Conservation (phyloP, 257 asterid species). For the Leptodermis oblonga region DNA sequence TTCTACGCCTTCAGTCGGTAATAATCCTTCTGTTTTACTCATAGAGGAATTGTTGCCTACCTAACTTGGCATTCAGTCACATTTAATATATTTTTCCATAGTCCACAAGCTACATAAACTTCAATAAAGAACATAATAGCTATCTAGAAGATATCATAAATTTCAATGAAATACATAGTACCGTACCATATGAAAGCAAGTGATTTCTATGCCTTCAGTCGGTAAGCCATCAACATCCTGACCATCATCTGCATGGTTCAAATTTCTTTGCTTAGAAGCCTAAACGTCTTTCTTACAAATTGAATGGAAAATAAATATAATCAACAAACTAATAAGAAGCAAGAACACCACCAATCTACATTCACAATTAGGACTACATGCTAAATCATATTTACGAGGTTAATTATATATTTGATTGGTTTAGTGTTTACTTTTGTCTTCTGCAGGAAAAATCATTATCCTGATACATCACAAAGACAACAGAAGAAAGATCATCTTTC, state of each 20-base stretch:
- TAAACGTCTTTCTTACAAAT: background rate
- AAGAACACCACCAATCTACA: background rate
- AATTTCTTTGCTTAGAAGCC: slow-evolving; percentile 15
- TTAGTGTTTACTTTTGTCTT: background rate
- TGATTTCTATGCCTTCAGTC: slow-evolving; percentile 90
- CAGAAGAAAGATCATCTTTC: background rate
- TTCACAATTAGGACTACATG: background rate
- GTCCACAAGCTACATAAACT: background rate
- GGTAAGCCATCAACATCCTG: slow-evolving; percentile 84
- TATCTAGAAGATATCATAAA: background rate
- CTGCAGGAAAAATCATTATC: background rate
- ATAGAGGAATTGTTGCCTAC: too few relatives aligned
- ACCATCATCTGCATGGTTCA: slow-evolving; percentile 66
- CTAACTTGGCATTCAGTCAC: too few relatives aligned
- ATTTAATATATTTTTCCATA: too few relatives aligned
- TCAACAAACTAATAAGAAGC: background rate
- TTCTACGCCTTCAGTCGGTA: too few relatives aligned
- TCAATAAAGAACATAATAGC: background rate
- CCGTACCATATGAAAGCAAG: slow-evolving; percentile 88
- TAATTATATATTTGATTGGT: background rate
- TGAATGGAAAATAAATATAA: background rate
- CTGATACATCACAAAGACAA: background rate
- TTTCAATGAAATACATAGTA: background rate
- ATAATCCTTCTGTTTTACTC: too few relatives aligned
- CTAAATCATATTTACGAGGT: background rate